Percentiles rank a stretch among this genome's conserved stretches.
phyloP scores from a whole-genome alignment of 129 eudicot species.

The Gnaphalium uliginosum region DNA sequence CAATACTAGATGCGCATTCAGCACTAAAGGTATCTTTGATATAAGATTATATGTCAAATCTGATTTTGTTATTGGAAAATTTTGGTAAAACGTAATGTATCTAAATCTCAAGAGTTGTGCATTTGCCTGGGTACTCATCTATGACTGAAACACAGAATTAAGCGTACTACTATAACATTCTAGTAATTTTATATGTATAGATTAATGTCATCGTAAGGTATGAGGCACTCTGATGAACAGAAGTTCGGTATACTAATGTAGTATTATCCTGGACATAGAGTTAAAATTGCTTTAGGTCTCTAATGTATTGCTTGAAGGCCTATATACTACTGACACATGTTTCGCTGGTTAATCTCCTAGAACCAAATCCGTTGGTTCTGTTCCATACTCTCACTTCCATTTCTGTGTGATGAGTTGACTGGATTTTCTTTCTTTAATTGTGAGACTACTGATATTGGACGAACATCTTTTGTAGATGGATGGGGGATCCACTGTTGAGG shows the following conservation, averaged over 20 bases:
- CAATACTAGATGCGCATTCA: conserved; percentile 43
- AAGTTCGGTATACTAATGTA: not conserved
- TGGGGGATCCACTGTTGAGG: conserved; percentile 27
- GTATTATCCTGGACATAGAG: not conserved
- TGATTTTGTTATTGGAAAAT: not conserved
- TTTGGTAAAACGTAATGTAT: not conserved
- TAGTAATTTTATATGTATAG: not conserved
- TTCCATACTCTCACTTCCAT: not conserved
- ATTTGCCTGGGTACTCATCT: not conserved
- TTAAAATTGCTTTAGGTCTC: too few species aligned
- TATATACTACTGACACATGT: not conserved
- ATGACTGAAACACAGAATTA: not conserved
- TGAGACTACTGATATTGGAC: conserved; percentile 16
- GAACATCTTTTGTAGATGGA: conserved; percentile 38
- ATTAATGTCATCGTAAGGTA: not conserved
- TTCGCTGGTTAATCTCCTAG: not conserved
- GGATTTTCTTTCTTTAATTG: not conserved
- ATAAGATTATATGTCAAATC: not conserved
- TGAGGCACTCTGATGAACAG: not conserved
- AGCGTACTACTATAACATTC: not conserved
- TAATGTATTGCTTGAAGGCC: too few species aligned
- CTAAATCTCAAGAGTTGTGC: not conserved
- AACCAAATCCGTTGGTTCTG: conserved; percentile 8
- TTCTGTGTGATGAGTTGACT: not conserved
- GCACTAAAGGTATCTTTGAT: conserved; percentile 48